Evolutionary conservation across 352 stramenopile species (phyloP).

Genomic region (Achlya hypogyna): DNA sequence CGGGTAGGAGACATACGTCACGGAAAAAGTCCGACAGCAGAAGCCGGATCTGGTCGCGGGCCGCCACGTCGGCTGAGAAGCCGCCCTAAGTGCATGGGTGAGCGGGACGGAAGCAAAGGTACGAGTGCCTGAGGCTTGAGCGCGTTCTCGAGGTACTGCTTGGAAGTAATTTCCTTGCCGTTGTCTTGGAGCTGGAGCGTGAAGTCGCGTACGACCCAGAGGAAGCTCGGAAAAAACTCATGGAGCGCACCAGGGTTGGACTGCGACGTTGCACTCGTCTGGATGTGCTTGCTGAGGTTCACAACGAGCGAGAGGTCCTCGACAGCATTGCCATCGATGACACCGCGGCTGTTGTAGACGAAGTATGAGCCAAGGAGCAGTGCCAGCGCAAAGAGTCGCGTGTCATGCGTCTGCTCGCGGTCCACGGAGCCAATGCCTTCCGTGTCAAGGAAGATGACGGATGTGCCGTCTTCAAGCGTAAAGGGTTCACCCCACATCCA

Average conservation of each 20-base stretch:
- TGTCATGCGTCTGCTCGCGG: conserved; percentile 82
- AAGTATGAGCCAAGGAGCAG: conserved; percentile 80
- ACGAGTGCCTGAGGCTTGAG: conserved; percentile 44
- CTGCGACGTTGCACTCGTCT: conserved; percentile 42
- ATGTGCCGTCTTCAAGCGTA: conserved; percentile 56
- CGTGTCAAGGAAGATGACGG: conserved; percentile 81
- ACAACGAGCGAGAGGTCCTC: conserved; percentile 86
- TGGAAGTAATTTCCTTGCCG: conserved; percentile 78
- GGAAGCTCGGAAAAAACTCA: conserved; percentile 81
- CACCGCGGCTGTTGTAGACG: conserved; percentile 86
- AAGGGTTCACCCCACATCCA: conserved; percentile 86
- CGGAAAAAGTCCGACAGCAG: conserved; percentile 77
- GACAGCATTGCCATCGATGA: conserved; percentile 85
- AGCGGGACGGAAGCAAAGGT: not conserved
- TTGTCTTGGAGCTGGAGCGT: conserved; percentile 80
- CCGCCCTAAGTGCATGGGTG: conserved; percentile 33
- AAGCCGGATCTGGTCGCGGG: conserved; percentile 75
- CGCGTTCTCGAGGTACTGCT: conserved; percentile 84
- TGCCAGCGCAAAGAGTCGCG: conserved; percentile 83
- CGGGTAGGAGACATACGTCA: conserved; percentile 18
- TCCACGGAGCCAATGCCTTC: conserved; percentile 80
- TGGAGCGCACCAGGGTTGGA: conserved; percentile 31
- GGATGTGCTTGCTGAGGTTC: conserved; percentile 86
- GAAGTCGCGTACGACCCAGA: conserved; percentile 88
- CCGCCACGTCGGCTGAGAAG: conserved; percentile 63